These are phyloP conservation scores for Neurospora terricola DNA, from an alignment of 495 filamentous ascomycete species.

Conservation along the genomic window DNA sequence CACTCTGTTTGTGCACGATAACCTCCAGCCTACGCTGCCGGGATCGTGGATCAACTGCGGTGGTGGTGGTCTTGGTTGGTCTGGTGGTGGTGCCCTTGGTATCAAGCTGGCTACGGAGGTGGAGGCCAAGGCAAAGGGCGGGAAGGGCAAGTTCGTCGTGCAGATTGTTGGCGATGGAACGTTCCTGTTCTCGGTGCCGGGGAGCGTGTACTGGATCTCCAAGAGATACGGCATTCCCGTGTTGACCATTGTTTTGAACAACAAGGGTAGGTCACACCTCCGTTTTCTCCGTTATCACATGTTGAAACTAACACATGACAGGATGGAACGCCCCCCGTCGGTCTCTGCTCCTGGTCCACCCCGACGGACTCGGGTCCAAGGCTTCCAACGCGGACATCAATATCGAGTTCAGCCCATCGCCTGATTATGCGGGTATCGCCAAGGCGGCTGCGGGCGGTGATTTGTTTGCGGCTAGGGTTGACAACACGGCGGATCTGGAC, in stretches of 20 bases:
- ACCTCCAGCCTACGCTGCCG: constrained; percentile 63
- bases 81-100: constrained; percentile 78
- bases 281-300: not conserved
- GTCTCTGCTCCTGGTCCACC: constrained; percentile 73
- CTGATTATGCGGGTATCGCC: constrained; percentile 87
- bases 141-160: constrained; percentile 76
- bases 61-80: constrained; percentile 90
- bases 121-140: constrained; percentile 47
- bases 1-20: constrained; percentile 67
- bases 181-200: constrained; percentile 80
- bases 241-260: constrained; percentile 86
- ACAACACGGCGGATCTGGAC: constrained; percentile 52
- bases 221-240: constrained; percentile 80
- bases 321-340: constrained; percentile 80
- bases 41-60: constrained; percentile 91
- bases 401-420: constrained; percentile 75
- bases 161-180: constrained; percentile 93
- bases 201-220: constrained; percentile 87
- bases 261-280: constrained; percentile 50
- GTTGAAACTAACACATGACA: constrained; percentile 13
- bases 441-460: constrained; percentile 78
- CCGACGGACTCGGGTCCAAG: constrained; percentile 65
- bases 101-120: constrained; percentile 75
- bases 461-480: constrained; percentile 51
- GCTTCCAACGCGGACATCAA: constrained; percentile 81